phyloP scores from a whole-genome alignment of 495 filamentous ascomycete species.

The Penicillium turbatum region DNA sequence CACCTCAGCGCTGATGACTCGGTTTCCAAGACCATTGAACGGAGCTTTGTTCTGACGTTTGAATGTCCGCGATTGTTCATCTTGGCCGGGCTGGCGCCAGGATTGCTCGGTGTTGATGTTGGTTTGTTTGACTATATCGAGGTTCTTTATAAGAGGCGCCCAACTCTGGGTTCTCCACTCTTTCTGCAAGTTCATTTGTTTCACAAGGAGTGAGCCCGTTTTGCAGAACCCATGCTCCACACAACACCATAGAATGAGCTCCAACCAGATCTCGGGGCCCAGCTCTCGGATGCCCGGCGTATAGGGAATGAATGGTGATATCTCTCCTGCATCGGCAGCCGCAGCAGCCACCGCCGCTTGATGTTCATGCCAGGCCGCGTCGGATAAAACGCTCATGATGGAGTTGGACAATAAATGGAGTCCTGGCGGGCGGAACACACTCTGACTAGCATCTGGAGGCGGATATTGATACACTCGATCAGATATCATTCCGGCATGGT shows the following conservation, averaged over 20 bases:
- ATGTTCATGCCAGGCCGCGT: constrained; percentile 56
- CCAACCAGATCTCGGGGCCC: constrained; percentile 59
- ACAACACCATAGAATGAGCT: constrained; percentile 64
- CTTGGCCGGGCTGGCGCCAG: constrained; percentile 32
- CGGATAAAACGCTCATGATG: constrained; percentile 59
- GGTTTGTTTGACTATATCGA: constrained; percentile 28
- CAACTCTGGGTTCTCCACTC: constrained; percentile 41
- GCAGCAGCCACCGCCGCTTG: constrained; percentile 41
- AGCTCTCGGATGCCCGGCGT: constrained; percentile 50
- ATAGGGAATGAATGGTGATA: constrained; percentile 49
- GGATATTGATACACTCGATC: constrained; percentile 53
- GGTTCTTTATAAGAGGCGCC: constrained; percentile 28
- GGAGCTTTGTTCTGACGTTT: constrained; percentile 22
- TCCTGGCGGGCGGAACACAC: constrained; percentile 51
- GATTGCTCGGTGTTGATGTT: constrained; percentile 33
- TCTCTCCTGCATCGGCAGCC: constrained; percentile 44
- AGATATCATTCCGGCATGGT: constrained; percentile 55
- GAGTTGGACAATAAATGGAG: constrained; percentile 52
- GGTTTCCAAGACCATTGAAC: constrained; percentile 43
- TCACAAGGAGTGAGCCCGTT: constrained; percentile 50
- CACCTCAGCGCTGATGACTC: constrained; percentile 57
- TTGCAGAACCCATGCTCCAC: constrained; percentile 55
- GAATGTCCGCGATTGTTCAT: constrained; percentile 5
- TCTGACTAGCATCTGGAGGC: constrained; percentile 28
- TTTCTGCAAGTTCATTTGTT: constrained; percentile 33